Conservation (phyloP, 352 stramenopile genomes). For the Globisporangium iwayamae region DNA sequence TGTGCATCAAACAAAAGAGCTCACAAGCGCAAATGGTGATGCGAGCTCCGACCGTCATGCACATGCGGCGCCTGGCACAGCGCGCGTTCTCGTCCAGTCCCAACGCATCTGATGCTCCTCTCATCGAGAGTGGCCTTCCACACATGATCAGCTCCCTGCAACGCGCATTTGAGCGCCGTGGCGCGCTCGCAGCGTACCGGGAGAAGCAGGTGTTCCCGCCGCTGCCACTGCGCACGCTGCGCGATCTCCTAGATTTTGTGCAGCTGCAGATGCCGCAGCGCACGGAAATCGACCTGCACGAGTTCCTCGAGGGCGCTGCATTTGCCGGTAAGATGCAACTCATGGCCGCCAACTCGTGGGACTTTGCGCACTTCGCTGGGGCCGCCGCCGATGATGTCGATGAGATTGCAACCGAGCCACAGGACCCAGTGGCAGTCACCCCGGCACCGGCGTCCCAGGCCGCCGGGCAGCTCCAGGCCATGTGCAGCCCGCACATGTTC, state of each 20-base stretch:
- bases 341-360: slow-evolving; percentile 30
- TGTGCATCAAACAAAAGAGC: neutral
- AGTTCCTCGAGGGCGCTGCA: slow-evolving; percentile 36
- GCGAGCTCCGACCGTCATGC: neutral
- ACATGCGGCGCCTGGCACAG: neutral
- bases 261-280: slow-evolving; percentile 32
- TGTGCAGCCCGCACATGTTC: slow-evolving; percentile 31
- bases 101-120: neutral
- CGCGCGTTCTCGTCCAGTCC: slow-evolving; percentile 2
- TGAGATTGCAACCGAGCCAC: too few relatives aligned
- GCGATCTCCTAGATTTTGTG: slow-evolving; percentile 27
- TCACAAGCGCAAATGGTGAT: neutral
- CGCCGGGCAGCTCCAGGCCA: slow-evolving; percentile 19
- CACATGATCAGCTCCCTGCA: slow-evolving; percentile 10
- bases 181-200: slow-evolving; percentile 22
- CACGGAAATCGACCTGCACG: slow-evolving; percentile 29
- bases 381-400: slow-evolving; percentile 4
- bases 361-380: slow-evolving; percentile 28
- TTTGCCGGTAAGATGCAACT: slow-evolving; percentile 26
- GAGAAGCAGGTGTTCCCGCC: slow-evolving; percentile 26
- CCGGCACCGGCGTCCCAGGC: neutral
- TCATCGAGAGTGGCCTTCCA: neutral
- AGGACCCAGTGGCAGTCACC: neutral
- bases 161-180: slow-evolving; percentile 19
- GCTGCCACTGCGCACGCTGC: slow-evolving; percentile 17